These are phyloP conservation scores for Caryopteris hybrid DNA, from an alignment of 305 asterid species.

Conservation along the genomic window DNA sequence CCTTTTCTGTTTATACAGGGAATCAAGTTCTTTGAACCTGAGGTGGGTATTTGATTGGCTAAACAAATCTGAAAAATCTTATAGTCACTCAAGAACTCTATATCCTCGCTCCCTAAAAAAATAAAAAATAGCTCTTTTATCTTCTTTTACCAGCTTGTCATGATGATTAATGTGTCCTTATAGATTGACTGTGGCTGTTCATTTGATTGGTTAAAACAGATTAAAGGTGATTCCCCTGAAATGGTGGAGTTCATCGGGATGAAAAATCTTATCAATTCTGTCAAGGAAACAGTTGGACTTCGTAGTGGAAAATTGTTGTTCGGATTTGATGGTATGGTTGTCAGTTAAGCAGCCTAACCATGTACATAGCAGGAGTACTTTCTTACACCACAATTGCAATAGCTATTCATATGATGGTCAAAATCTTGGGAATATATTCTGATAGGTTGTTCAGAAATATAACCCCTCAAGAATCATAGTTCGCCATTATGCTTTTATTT, in stretches of 20 bases:
- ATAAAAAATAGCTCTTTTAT: neutral
- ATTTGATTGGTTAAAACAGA: constrained; percentile 49
- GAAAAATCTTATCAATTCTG: constrained; percentile 68
- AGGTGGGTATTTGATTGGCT: constrained; percentile 51
- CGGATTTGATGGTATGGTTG: constrained; percentile 70
- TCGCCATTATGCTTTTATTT: neutral
- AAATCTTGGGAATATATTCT: neutral
- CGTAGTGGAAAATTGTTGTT: constrained; percentile 60
- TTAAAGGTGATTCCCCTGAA: constrained; percentile 93
- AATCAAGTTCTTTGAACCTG: constrained; percentile 94
- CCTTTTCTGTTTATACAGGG: constrained; percentile 51
- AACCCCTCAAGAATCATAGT: neutral
- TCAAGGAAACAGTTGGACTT: constrained; percentile 70
- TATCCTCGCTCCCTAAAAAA: no score
- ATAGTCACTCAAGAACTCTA: constrained; percentile 3
- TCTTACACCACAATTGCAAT: neutral
- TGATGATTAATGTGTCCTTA: constrained; percentile 3
- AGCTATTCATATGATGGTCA: constrained; percentile 1
- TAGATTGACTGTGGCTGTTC: constrained; percentile 19
- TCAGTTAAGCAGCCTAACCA: neutral
- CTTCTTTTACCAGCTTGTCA: constrained; percentile 8
- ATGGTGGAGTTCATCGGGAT: constrained; percentile 92
- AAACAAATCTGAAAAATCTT: constrained; percentile 17
- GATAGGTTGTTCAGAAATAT: neutral
- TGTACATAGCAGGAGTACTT: neutral